Evolutionary conservation across 176 grass and related monocot genomes (phyloP).

Genomic region (Musa schizocarpa): DNA sequence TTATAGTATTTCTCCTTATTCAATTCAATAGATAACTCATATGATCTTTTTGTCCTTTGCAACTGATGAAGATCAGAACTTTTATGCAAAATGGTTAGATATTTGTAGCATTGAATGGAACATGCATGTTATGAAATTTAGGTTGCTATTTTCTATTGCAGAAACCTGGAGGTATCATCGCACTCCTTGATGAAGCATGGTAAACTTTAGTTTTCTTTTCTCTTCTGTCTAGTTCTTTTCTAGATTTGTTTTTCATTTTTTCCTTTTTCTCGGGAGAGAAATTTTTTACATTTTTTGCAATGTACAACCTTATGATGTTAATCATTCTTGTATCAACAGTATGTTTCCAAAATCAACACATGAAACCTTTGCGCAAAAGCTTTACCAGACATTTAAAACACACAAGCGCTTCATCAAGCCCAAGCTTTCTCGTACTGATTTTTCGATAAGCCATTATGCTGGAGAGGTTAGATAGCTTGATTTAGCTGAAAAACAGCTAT

Average conservation of each 20-base stretch:
- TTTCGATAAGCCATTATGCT: conserved; percentile 84
- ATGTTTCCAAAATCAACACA: conserved; percentile 92
- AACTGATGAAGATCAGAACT: no score
- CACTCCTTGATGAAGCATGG: conserved; percentile 96
- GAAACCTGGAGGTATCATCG: conserved; percentile 95
- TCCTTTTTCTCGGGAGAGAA: background rate
- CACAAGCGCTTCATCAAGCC: conserved; percentile 74
- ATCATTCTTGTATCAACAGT: conserved; percentile 34
- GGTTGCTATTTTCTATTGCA: conserved; percentile 29
- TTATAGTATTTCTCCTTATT: no score
- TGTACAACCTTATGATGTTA: conserved; percentile 3
- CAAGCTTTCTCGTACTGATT: conserved; percentile 84
- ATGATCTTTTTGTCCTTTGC: no score
- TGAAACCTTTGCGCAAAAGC: conserved; percentile 88
- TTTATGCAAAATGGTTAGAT: no score
- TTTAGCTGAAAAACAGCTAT: conserved; percentile 3
- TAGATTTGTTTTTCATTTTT: no score
- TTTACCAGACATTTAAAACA: conserved; percentile 86
- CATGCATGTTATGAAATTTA: background rate
- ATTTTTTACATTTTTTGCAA: conserved; percentile 10
- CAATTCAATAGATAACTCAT: no score
- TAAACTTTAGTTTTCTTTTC: conserved; percentile 22
- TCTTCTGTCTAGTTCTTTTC: conserved; percentile 17
- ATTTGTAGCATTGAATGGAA: no score
- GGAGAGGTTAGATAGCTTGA: conserved; percentile 66